Evolutionary conservation across 306 rosid species (phyloP).

Genomic region (Benincasa hispida): DNA sequence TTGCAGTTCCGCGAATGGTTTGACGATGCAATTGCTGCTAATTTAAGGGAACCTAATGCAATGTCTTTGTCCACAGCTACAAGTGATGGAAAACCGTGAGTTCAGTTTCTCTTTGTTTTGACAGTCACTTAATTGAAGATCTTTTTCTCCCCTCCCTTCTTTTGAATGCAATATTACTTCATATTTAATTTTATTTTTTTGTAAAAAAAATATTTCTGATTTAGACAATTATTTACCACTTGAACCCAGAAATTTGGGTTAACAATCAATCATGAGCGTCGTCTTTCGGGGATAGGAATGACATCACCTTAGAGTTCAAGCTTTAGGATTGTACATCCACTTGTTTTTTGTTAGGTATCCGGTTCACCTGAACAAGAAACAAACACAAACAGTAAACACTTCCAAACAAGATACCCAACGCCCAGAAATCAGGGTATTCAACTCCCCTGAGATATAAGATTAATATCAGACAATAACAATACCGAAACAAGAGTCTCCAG

Average conservation of each 20-base stretch:
- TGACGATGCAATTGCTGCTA: slow-evolving; percentile 65
- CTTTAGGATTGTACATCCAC: not conserved
- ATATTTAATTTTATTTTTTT: not conserved
- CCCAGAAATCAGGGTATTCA: too few relatives aligned
- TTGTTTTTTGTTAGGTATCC: too few relatives aligned
- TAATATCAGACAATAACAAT: too few relatives aligned
- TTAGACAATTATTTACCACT: not conserved
- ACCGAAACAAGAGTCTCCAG: too few relatives aligned
- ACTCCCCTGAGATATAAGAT: too few relatives aligned
- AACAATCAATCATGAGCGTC: not conserved
- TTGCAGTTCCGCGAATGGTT: slow-evolving; percentile 87
- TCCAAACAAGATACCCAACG: too few relatives aligned
- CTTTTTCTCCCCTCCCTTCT: not conserved
- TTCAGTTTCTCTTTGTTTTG: slow-evolving; percentile 10
- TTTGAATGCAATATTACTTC: not conserved
- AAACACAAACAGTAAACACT: too few relatives aligned
- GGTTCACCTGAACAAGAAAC: too few relatives aligned
- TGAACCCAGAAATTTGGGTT: not conserved
- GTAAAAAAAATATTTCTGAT: not conserved
- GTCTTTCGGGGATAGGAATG: not conserved
- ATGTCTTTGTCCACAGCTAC: slow-evolving; percentile 89
- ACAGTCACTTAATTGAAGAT: not conserved
- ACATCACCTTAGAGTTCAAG: not conserved
- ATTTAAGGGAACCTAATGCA: slow-evolving; percentile 91
- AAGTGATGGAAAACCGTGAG: slow-evolving; percentile 71